A percentile compares a stretch with the other conserved stretches of the same genome.
phyloP scores from a whole-genome alignment of 495 filamentous ascomycete species.

The Tuber magnatum region DNA sequence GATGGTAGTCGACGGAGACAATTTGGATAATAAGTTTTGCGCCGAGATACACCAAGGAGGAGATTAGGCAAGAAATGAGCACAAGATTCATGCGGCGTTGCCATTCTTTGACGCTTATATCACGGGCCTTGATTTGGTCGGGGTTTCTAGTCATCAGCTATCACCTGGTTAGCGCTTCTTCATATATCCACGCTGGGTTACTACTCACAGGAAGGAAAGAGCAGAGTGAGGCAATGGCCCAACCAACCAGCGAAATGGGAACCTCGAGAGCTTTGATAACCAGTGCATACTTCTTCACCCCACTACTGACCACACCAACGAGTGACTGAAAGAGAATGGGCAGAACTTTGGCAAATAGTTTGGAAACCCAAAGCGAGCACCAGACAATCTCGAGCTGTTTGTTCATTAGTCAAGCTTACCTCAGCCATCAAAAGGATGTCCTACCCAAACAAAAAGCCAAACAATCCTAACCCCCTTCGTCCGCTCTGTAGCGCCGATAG shows the following conservation, averaged over 20 bases:
- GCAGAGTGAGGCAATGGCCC: constrained; percentile 70
- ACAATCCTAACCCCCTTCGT: constrained; percentile 55
- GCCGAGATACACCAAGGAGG: constrained; percentile 64
- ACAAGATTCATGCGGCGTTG: constrained; percentile 60
- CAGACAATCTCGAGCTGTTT: constrained; percentile 69
- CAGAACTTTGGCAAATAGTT: constrained; percentile 70
- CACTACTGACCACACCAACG: constrained; percentile 80
- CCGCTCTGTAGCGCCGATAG: constrained; percentile 46
- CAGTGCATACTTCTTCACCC: constrained; percentile 84
- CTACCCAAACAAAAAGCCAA: constrained; percentile 73
- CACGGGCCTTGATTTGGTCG: constrained; percentile 33
- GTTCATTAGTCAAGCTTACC: constrained; percentile 2
- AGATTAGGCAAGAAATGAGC: constrained; percentile 67
- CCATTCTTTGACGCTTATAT: constrained; percentile 48
- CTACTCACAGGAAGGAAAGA: constrained; percentile 62
- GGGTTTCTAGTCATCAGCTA: constrained; percentile 41
- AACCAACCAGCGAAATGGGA: constrained; percentile 78
- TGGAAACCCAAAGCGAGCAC: constrained; percentile 79
- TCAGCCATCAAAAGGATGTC: constrained; percentile 7
- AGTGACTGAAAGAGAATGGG: constrained; percentile 79
- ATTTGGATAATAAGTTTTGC: constrained; percentile 84
- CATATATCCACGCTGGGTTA: constrained; percentile 21
- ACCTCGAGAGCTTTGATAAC: constrained; percentile 74
- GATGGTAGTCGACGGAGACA: constrained; percentile 90
- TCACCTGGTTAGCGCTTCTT: constrained; percentile 14